phyloP scores from a whole-genome alignment of 1,139 yeast genomes.

The Magnusiomyces sp. region DNA sequence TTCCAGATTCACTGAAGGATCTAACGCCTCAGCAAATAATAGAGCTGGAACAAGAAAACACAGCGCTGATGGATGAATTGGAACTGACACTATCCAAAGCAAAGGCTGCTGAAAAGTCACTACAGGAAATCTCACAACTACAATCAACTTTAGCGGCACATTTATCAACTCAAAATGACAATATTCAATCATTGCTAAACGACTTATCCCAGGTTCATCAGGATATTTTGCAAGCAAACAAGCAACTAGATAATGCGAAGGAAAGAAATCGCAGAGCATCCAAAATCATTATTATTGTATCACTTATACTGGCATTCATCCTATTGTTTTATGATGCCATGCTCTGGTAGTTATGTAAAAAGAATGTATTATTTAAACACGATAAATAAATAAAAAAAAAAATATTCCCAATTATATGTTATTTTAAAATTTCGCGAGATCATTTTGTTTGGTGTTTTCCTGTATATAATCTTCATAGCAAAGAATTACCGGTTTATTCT shows the following conservation, averaged over 20 bases:
- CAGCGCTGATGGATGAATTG: constrained; percentile 60
- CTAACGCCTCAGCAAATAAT: constrained; percentile 57
- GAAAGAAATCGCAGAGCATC: constrained; percentile 64
- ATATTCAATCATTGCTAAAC: constrained; percentile 56
- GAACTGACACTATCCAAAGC: constrained; percentile 36
- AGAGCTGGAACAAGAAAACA: constrained; percentile 63
- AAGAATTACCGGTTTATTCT: too few species aligned
- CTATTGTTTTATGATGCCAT: constrained; percentile 51
- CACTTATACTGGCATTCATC: constrained; percentile 54
- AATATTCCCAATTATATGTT: neutral
- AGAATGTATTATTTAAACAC: too few species aligned
- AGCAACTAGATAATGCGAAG: constrained; percentile 63
- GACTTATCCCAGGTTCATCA: constrained; percentile 62
- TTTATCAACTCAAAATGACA: constrained; percentile 65
- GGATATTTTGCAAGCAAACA: constrained; percentile 69
- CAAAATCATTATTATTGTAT: constrained; percentile 51
- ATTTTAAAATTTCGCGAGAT: neutral
- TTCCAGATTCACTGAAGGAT: constrained; percentile 17
- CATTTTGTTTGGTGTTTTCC: neutral
- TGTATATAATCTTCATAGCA: too few species aligned
- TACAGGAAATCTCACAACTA: constrained; percentile 69
- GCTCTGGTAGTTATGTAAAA: constrained; percentile 1
- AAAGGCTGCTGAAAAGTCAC: constrained; percentile 55
- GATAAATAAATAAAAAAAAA: neutral
- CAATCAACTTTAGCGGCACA: constrained; percentile 75